phyloP scores from a whole-genome alignment of 495 filamentous ascomycete species.

The Aspergillus asperescens region DNA sequence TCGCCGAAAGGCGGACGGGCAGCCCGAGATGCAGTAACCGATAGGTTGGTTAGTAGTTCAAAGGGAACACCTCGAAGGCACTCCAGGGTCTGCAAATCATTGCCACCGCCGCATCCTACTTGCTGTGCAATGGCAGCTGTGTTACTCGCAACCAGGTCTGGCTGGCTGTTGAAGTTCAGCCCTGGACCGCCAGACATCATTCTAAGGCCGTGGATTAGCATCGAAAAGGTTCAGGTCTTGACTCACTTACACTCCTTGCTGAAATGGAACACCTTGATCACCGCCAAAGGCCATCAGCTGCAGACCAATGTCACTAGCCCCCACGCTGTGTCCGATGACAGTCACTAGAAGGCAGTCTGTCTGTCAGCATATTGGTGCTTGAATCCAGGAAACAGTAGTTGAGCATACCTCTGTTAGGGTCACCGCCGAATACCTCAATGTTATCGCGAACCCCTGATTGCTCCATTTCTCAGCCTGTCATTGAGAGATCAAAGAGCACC shows the following conservation, averaged over 20 bases:
- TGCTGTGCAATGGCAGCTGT: constrained; percentile 27
- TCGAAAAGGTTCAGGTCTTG: neutral
- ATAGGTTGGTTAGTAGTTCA: constrained; percentile 25
- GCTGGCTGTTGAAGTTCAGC: constrained; percentile 36
- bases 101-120: constrained; percentile 16
- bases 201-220: neutral
- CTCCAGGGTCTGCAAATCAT: constrained; percentile 19
- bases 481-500: too few species aligned
- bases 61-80: constrained; percentile 30
- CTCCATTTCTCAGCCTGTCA: neutral
- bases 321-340: constrained; percentile 28
- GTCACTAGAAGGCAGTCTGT: constrained; percentile 12
- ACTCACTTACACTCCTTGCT: constrained; percentile 11
- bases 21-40: constrained; percentile 17
- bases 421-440: constrained; percentile 30
- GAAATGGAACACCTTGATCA: constrained; percentile 10
- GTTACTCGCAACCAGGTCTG: constrained; percentile 30
- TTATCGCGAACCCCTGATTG: constrained; percentile 27
- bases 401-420: constrained; percentile 21
- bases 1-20: constrained; percentile 28
- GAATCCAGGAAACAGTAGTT: neutral
- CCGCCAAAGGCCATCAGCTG: constrained; percentile 39
- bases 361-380: neutral
- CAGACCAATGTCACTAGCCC: constrained; percentile 34
- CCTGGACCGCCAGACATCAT: constrained; percentile 43